Base-by-base conservation (phyloP, 2,329 filamentous ascomycete species). In the Aspergillus brunneoviolaceus region DNA sequence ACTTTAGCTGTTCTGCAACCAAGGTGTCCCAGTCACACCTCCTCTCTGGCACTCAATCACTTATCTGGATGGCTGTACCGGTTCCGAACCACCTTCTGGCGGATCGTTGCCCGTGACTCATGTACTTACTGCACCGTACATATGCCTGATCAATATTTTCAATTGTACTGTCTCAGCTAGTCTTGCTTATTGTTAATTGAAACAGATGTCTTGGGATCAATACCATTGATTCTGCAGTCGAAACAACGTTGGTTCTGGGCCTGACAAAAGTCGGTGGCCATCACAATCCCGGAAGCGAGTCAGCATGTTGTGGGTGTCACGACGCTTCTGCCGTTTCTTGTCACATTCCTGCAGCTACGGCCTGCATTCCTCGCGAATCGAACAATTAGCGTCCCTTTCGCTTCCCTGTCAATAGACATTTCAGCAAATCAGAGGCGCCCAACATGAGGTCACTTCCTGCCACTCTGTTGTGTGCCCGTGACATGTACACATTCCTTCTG, bases 1-100 rank as follows among this genome's bases (percentile, higher is more conserved):
- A 54, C 58, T 60, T 61, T 51, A 57, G 49, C 56, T 57, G 47
- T 64, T 64, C 65, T 67, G 61, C 63, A 64, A 27, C 55, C 54
- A 59, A 45, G 39, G 54, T 57, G 52, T 49, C 59, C 35, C 47
- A 62, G 60, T 67, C 65, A 67, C 65, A 66, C 53, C 39, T 50
- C 35, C 42, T 19, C 14, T 16, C 19, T 49, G 58, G 60, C 60
- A 57, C 54, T 55, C 58, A 47, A 27, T 39, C 52, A 53, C 48
- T 45, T 55, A 58, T 23, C 42, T 47, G 31, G 51, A 48, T 58
- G 33, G 33, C 56, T 49, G 16, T 57, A 16, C 52, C 33, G 48
- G 39, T 60, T 51, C 27, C 23, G 29, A 31, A 52, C 19, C 33
- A n/a, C 39, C 16, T 19, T 19, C 39, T 6, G 39, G 39, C 39